A percentile compares a stretch with the other conserved stretches of the same genome.
Conservation (phyloP, 2,329 filamentous ascomycete species). For the Bipolaris gigantea region DNA sequence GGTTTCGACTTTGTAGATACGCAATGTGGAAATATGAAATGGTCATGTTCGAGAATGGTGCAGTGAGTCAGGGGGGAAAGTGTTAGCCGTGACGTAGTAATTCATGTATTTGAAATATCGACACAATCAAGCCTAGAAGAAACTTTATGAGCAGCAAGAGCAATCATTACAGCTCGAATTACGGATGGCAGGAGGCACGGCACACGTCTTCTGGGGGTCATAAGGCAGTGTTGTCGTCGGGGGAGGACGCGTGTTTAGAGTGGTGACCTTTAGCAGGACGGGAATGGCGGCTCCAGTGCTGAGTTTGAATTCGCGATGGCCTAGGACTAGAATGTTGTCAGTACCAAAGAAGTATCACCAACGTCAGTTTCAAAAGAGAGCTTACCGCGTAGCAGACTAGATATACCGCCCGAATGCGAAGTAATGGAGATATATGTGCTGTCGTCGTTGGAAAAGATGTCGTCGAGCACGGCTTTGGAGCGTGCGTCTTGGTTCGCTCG, state of each 20-base stretch:
- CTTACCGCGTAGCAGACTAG: conserved; percentile 52
- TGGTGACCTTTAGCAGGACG: conserved; percentile 64
- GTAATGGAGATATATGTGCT: conserved; percentile 58
- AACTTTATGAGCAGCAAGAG: conserved; percentile 34
- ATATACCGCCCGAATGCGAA: conserved; percentile 62
- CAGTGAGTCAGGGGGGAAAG: background rate
- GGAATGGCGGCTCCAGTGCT: conserved; percentile 70
- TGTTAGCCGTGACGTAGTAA: no score
- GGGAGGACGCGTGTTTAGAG: conserved; percentile 36
- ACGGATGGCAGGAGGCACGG: conserved; percentile 30
- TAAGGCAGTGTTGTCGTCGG: conserved; percentile 38
- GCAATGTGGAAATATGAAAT: background rate
- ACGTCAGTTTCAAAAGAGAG: background rate
- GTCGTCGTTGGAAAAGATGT: conserved; percentile 55
- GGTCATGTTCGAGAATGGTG: background rate
- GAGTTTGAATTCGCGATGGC: conserved; percentile 63
- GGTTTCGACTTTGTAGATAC: background rate
- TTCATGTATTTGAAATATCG: background rate
- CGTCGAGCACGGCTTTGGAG: conserved; percentile 51
- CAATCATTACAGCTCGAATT: conserved; percentile 43
- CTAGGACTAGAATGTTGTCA: conserved; percentile 49
- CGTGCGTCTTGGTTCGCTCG: conserved; percentile 55
- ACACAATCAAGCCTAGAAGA: background rate
- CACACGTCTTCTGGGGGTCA: conserved; percentile 32
- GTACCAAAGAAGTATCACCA: background rate